These are phyloP conservation scores for Boletales sp. DNA, from an alignment of 768 basidiomycete genomes.

Conservation along the genomic window DNA sequence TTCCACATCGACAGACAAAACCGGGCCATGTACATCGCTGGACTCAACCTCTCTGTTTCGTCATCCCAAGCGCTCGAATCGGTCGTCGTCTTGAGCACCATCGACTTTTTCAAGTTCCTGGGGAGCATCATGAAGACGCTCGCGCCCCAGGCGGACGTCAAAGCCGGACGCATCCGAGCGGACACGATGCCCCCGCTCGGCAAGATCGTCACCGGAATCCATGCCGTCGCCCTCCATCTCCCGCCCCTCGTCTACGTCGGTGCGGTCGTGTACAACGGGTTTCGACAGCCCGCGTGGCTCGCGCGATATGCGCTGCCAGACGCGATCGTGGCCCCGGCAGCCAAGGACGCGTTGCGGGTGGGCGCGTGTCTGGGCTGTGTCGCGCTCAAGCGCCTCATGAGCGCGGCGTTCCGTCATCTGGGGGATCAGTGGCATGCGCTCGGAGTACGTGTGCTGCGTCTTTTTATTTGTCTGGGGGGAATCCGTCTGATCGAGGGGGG, in stretches of 20 bases:
- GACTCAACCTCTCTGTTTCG: constrained; percentile 2
- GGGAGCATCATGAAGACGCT: not conserved
- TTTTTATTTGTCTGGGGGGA: not conserved
- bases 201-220: constrained; percentile 18
- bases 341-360: constrained; percentile 10
- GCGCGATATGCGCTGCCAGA: constrained; percentile 10
- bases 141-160: not conserved
- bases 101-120: constrained; percentile 1
- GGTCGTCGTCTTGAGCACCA: constrained; percentile 1
- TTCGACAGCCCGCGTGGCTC: constrained; percentile 29
- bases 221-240: constrained; percentile 6
- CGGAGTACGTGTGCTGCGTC: constrained; percentile 11
- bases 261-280: constrained; percentile 15
- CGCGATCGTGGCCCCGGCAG: constrained; percentile 1
- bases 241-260: constrained; percentile 20
- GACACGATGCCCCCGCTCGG: constrained; percentile 10
- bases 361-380: constrained; percentile 14
- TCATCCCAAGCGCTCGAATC: constrained; percentile 5
- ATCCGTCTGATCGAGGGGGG: not conserved
- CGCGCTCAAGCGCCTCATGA: not conserved
- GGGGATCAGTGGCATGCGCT: constrained; percentile 22
- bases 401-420: constrained; percentile 4
- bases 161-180: constrained; percentile 13
- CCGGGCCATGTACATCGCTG: constrained; percentile 4
- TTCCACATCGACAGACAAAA: not conserved